Percentiles rank a stretch among this genome's conserved stretches.
phyloP scores from a whole-genome alignment of 2,329 filamentous ascomycete genomes.

The Colletotrichum lupini region DNA sequence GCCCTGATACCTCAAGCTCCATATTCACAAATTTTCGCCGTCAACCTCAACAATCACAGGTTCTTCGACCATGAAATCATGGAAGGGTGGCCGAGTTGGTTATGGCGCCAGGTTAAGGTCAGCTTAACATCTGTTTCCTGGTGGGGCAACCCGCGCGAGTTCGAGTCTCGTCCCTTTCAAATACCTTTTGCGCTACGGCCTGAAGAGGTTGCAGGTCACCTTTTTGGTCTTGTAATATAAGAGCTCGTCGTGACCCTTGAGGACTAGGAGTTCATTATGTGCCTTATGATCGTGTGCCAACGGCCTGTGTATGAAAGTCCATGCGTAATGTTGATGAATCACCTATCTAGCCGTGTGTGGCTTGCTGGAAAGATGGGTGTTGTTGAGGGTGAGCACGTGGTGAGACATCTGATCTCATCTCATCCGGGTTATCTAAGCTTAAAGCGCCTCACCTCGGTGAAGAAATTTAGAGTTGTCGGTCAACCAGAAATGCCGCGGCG shows the following conservation, averaged over 20 bases:
- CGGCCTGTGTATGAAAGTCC: not conserved
- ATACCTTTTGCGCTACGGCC: not conserved
- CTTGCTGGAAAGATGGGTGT: not conserved
- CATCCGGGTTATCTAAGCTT: not conserved
- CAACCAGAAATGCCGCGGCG: conserved; percentile 3
- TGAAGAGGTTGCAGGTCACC: too few species aligned
- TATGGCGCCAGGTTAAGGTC: conserved; percentile 19
- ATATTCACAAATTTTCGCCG: not conserved
- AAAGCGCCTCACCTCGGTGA: conserved; percentile 3
- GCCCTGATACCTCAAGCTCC: not conserved
- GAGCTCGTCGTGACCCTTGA: not conserved
- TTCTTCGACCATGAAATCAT: not conserved
- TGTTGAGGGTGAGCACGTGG: not conserved
- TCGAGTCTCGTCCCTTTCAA: conserved; percentile 16
- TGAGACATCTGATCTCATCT: not conserved
- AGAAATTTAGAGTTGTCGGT: conserved; percentile 18
- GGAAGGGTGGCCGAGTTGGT: conserved; percentile 20
- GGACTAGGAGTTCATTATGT: not conserved
- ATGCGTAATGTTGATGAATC: not conserved
- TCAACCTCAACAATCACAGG: not conserved
- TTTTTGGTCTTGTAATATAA: not conserved
- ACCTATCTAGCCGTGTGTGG: not conserved
- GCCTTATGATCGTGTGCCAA: not conserved
- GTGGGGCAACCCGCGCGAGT: conserved; percentile 17
- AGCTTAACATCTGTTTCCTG: conserved; percentile 20